Evolutionary conservation across 2,329 filamentous ascomycete genomes (phyloP), one percentile per base, ranked within the genome.

Genomic region (Cladosporium sp.): DNA sequence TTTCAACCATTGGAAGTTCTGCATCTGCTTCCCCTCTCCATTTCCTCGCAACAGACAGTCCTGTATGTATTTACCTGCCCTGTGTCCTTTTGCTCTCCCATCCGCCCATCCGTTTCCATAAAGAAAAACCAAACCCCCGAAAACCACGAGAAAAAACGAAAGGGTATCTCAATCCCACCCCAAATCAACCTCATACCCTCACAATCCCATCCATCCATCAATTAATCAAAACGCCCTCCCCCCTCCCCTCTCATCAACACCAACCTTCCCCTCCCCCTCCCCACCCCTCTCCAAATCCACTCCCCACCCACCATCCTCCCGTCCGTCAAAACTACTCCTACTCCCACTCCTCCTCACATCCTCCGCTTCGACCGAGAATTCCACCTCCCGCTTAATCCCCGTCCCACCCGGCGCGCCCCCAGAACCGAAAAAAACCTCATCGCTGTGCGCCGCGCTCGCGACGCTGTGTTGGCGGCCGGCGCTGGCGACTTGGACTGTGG

Each of bases 291-390:
- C 45, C 29, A 48, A 27, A 18, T 48, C 45, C 16, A 25, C 13
- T 1, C 25, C 48, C 39, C 48, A 43, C 1, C 32, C 32, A n/a
- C 20, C 40, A 9, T 38, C 29, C 9, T 20, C 13, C 15, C 32
- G 11, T 9, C 22, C 22, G 9, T 27, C 22, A 16, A n/a, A 35
- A 4, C 12, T 16, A 8, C 32, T 27, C 30, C 43, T 4, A 7
- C 4, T 7, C 27, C 35, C 45, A 18, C 18, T 36, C 32, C 38
- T 49, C 19, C 46, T 36, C 46, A 27, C 18, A 42, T 49, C 46
- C 19, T 42, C 39, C 25, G 25, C 40, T 39, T 50, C 48, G 13
- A 50, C 48, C 7, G 38, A 38, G 15, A 50, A 38, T 33, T 50
- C 48, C 19, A 50, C 32, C 33, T 50, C 40, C 22, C 40, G 36